A percentile compares a stretch with the other conserved stretches of the same genome.
Conservation (phyloP, 2,329 filamentous ascomycete species). For the Pyrenophora seminiperda region DNA sequence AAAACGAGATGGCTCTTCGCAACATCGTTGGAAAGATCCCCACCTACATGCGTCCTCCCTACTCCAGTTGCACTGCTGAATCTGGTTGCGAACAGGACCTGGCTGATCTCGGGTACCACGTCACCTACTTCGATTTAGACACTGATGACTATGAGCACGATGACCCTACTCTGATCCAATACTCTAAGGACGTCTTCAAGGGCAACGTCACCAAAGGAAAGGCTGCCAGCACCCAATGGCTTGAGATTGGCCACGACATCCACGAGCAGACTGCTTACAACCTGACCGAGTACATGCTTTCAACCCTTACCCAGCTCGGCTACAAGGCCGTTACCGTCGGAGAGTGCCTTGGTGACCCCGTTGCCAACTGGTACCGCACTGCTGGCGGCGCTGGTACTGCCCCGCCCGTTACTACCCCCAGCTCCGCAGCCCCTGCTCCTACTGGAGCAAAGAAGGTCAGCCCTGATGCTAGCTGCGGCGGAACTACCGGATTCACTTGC, state of each 20-base stretch:
- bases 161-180: constrained; percentile 35
- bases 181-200: constrained; percentile 49
- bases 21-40: constrained; percentile 62
- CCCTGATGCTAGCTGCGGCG: constrained; percentile 12
- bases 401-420: not conserved
- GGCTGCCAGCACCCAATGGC: constrained; percentile 42
- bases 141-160: constrained; percentile 54
- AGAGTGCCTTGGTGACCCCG: constrained; percentile 54
- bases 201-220: not conserved
- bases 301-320: constrained; percentile 45
- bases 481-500: not conserved
- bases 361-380: constrained; percentile 53
- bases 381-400: not conserved
- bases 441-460: not conserved
- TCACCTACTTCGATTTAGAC: constrained; percentile 66
- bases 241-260: constrained; percentile 61
- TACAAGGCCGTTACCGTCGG: constrained; percentile 55
- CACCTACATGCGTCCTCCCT: constrained; percentile 59
- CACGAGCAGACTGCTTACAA: constrained; percentile 53
- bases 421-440: not conserved
- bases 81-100: constrained; percentile 45
- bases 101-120: constrained; percentile 59
- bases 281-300: constrained; percentile 53
- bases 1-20: constrained; percentile 61
- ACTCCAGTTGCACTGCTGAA: constrained; percentile 52